phyloP scores from a whole-genome alignment of 352 stramenopile genomes.

The Detonula confervacea region DNA sequence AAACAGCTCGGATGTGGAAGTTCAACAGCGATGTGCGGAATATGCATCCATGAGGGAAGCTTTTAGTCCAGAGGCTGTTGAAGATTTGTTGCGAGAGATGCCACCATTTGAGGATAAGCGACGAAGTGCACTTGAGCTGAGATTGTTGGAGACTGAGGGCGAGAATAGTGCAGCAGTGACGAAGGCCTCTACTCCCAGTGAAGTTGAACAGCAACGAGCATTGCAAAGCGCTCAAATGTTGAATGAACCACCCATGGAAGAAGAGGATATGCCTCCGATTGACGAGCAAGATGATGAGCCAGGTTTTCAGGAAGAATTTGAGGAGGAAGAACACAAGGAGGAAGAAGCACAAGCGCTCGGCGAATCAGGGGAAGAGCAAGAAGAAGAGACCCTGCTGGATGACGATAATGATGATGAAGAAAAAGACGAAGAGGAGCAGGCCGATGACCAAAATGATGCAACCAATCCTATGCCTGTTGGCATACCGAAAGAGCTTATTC shows the following conservation, averaged over 20 bases:
- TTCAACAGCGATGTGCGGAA: slow-evolving; percentile 96
- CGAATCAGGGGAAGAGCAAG: slow-evolving; percentile 10
- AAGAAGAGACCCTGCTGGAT: slow-evolving; percentile 1
- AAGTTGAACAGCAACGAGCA: slow-evolving; percentile 72
- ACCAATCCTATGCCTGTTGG: slow-evolving; percentile 57
- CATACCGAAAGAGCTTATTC: slow-evolving; percentile 85
- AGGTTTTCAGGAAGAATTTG: slow-evolving; percentile 13
- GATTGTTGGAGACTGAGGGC: slow-evolving; percentile 85
- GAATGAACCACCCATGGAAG: slow-evolving; percentile 24
- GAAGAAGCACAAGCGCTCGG: slow-evolving; percentile 17
- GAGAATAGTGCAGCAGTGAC: slow-evolving; percentile 85
- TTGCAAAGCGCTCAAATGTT: slow-evolving; percentile 62
- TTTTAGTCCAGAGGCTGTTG: slow-evolving; percentile 88
- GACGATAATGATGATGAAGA: slow-evolving; percentile 20
- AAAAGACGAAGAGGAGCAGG: slow-evolving; percentile 7
- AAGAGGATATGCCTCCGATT: slow-evolving; percentile 37
- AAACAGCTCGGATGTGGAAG: slow-evolving; percentile 95
- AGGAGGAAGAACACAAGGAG: slow-evolving; percentile 6
- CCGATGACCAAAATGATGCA: slow-evolving; percentile 23
- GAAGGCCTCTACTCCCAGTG: slow-evolving; percentile 78
- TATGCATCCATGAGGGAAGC: slow-evolving; percentile 92
- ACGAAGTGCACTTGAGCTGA: slow-evolving; percentile 86
- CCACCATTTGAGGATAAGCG: slow-evolving; percentile 95
- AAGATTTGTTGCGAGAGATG: slow-evolving; percentile 96
- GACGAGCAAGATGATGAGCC: slow-evolving; percentile 47